phyloP scores from a whole-genome alignment of 805 yeast genomes.

The Lachancea sp. region DNA sequence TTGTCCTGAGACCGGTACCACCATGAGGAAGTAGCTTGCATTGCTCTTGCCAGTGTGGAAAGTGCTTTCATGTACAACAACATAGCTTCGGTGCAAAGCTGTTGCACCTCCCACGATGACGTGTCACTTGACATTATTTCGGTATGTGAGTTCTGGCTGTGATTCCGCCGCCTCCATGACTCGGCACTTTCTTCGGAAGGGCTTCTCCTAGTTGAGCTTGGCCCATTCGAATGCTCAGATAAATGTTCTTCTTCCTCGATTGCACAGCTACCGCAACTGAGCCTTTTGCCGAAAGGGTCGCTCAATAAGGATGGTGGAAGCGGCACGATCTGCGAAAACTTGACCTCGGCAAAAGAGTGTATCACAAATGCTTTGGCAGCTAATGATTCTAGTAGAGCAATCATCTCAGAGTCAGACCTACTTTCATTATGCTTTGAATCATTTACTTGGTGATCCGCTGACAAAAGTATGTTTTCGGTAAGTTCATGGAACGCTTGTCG shows the following conservation, averaged over 20 bases:
- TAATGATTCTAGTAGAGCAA: slow-evolving; percentile 54
- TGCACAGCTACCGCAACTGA: slow-evolving; percentile 31
- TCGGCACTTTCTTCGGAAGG: not conserved
- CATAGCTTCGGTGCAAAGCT: slow-evolving; percentile 79
- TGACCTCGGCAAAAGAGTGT: slow-evolving; percentile 82
- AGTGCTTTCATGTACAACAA: slow-evolving; percentile 78
- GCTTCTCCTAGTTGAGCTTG: not conserved
- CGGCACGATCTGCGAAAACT: slow-evolving; percentile 79
- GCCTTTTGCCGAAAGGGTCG: slow-evolving; percentile 16
- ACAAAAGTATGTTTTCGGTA: slow-evolving; percentile 28
- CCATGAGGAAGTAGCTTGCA: slow-evolving; percentile 84
- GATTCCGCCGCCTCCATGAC: slow-evolving; percentile 1
- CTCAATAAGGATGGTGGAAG: slow-evolving; percentile 35
- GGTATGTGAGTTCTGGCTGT: slow-evolving; percentile 2
- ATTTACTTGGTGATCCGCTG: slow-evolving; percentile 19
- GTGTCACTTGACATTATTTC: slow-evolving; percentile 27
- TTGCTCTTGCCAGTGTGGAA: slow-evolving; percentile 75
- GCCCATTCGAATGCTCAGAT: slow-evolving; percentile 6
- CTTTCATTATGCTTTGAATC: slow-evolving; percentile 15
- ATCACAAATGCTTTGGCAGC: slow-evolving; percentile 91
- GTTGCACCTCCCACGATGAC: slow-evolving; percentile 51
- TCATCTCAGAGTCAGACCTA: slow-evolving; percentile 34
- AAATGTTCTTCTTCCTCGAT: slow-evolving; percentile 33
- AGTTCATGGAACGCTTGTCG: slow-evolving; percentile 27
- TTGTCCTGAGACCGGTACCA: slow-evolving; percentile 53